These are phyloP conservation scores for Sporobolomyces pararoseus DNA, from an alignment of 768 basidiomycete genomes.

Conservation along the genomic window DNA sequence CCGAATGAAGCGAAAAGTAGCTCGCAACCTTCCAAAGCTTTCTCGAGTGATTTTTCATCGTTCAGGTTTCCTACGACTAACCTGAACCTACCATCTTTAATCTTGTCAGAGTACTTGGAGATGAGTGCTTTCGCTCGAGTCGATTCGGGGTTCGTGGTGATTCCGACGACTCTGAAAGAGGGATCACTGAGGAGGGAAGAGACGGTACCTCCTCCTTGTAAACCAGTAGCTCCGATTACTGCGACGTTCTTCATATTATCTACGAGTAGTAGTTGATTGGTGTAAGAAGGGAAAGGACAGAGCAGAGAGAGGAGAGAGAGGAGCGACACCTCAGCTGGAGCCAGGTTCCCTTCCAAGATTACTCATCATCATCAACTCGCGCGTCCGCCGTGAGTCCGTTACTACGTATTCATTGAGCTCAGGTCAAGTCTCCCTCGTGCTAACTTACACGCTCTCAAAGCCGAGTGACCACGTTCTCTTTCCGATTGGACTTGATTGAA, in stretches of 20 bases:
- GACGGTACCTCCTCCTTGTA: slow-evolving; percentile 13
- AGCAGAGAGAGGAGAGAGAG: neutral
- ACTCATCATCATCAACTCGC: too few relatives aligned
- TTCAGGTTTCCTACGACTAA: slow-evolving; percentile 16
- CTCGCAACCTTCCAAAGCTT: slow-evolving; percentile 2
- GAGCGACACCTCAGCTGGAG: too few relatives aligned
- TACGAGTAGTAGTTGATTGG: neutral
- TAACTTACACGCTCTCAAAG: too few relatives aligned
- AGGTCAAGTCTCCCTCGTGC: too few relatives aligned
- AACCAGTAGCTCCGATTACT: slow-evolving; percentile 19
- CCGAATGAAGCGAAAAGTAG: neutral
- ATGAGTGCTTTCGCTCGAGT: neutral
- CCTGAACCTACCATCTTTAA: neutral
- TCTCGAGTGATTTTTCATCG: neutral
- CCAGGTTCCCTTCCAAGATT: too few relatives aligned
- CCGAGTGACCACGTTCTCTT: too few relatives aligned
- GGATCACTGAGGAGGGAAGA: slow-evolving; percentile 11
- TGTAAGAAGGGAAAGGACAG: neutral
- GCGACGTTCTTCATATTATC: neutral
- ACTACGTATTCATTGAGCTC: too few relatives aligned
- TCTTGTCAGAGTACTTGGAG: neutral
- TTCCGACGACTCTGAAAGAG: slow-evolving; percentile 1
- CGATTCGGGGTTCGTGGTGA: slow-evolving; percentile 3
- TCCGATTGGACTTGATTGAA: too few relatives aligned
- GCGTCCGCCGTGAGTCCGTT: too few relatives aligned